Percentiles rank a stretch among this genome's conserved stretches.
Conservation (phyloP, 164 flowering plant genomes). For the Sedum album region DNA sequence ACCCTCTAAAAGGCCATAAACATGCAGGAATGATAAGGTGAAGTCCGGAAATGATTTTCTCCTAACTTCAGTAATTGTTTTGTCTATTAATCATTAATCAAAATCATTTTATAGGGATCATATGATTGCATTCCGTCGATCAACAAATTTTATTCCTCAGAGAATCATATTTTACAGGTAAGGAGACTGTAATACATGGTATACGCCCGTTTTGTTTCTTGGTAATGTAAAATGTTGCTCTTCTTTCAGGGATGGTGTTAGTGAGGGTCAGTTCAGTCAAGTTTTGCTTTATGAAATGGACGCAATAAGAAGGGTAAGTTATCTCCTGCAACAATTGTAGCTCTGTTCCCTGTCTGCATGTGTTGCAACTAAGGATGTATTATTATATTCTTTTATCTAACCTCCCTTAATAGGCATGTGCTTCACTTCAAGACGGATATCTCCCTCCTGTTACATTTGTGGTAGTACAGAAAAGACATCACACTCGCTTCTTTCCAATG, state of each 20-base stretch:
- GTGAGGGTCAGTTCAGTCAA: constrained; percentile 73
- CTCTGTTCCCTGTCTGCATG: not conserved
- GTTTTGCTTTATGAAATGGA: constrained; percentile 50
- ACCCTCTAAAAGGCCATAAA: no score
- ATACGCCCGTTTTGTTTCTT: not conserved
- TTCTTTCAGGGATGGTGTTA: constrained; percentile 72
- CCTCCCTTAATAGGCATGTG: constrained; percentile 93
- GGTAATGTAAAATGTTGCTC: not conserved
- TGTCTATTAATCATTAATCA: no score
- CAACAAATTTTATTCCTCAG: constrained; percentile 47
- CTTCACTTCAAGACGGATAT: constrained; percentile 53
- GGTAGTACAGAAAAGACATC: constrained; percentile 83
- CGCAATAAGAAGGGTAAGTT: constrained; percentile 43
- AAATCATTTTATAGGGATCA: constrained; percentile 40
- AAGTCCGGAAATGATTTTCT: not conserved
- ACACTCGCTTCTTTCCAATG: constrained; percentile 63
- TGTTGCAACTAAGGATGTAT: no score
- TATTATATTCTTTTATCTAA: no score
- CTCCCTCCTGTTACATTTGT: constrained; percentile 69
- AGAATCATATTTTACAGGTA: constrained; percentile 82
- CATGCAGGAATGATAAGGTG: constrained; percentile 69
- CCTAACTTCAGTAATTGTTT: no score
- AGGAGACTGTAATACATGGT: not conserved
- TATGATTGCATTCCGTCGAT: constrained; percentile 35
- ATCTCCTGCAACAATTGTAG: no score